phyloP scores from a whole-genome alignment of 495 filamentous ascomycete species.

The Evernia prunastri region DNA sequence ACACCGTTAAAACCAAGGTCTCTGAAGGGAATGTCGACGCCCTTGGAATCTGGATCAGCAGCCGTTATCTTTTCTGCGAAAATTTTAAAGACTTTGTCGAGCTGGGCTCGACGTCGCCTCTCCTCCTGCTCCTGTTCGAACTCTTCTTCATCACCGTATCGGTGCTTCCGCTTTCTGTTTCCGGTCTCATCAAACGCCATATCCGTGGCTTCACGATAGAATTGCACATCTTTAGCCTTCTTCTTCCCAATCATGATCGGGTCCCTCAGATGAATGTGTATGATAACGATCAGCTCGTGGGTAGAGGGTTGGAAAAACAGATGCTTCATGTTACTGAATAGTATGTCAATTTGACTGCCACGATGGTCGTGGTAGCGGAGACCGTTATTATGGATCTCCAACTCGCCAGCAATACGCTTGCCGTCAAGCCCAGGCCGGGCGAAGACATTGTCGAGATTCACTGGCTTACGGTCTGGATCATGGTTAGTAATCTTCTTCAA shows the following conservation, averaged over 20 bases:
- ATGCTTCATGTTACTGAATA: slow-evolving; percentile 98
- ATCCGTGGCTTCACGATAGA: slow-evolving; percentile 96
- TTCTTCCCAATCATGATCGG: slow-evolving; percentile 98
- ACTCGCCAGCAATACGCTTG: slow-evolving; percentile 88
- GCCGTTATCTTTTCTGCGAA: slow-evolving; percentile 98
- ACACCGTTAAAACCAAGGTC: slow-evolving; percentile 97
- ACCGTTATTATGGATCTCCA: slow-evolving; percentile 99
- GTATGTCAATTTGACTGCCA: slow-evolving; percentile 62
- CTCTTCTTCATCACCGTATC: slow-evolving; percentile 98
- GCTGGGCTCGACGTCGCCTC: slow-evolving; percentile 75
- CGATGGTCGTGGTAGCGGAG: slow-evolving; percentile 81
- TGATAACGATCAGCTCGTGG: slow-evolving; percentile 94
- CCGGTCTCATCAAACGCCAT: slow-evolving; percentile 99
- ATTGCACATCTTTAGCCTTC: slow-evolving; percentile 98
- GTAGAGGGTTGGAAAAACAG: slow-evolving; percentile 97
- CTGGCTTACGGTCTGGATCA: slow-evolving; percentile 69
- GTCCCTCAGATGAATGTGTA: slow-evolving; percentile 95
- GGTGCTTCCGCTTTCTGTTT: slow-evolving; percentile 92
- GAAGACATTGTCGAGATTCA: slow-evolving; percentile 81
- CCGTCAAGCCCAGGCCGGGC: slow-evolving; percentile 91
- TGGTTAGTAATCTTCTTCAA: slow-evolving; percentile 32
- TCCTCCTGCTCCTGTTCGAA: slow-evolving; percentile 99
- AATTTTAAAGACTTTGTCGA: slow-evolving; percentile 91
- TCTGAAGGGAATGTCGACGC: slow-evolving; percentile 89
- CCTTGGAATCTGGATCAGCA: slow-evolving; percentile 72